phyloP scores from a whole-genome alignment of 345 rosid species.

The Passiflora organensis region DNA sequence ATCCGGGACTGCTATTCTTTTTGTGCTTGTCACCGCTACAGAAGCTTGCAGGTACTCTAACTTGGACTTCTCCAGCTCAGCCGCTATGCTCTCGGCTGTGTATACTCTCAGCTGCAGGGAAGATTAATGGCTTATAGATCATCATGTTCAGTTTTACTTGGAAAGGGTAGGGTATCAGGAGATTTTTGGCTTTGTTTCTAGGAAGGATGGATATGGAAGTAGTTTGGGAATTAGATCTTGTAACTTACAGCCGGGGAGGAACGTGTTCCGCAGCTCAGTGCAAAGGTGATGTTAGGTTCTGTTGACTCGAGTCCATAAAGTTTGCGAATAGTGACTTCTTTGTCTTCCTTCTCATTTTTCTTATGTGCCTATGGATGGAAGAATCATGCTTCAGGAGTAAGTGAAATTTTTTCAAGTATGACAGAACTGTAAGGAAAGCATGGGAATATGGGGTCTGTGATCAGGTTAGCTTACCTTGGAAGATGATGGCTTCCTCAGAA shows the following conservation, averaged over 20 bases:
- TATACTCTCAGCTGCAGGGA: conserved; percentile 80
- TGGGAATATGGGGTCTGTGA: neutral
- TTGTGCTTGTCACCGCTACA: conserved; percentile 53
- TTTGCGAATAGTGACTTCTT: conserved; percentile 53
- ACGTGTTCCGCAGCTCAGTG: conserved; percentile 82
- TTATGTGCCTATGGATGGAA: conserved; percentile 17
- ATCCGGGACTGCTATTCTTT: conserved; percentile 69
- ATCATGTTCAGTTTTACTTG: too few relatives aligned
- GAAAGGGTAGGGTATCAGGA: too few relatives aligned
- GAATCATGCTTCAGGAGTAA: too few relatives aligned
- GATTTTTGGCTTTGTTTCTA: too few relatives aligned
- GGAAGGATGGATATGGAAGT: too few relatives aligned
- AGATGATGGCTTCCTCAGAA: conserved; percentile 53
- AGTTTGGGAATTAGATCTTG: neutral
- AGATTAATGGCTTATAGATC: too few relatives aligned
- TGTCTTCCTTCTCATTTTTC: conserved; percentile 45
- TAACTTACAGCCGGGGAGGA: conserved; percentile 83
- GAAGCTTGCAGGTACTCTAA: conserved; percentile 89
- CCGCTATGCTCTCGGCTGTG: conserved; percentile 61
- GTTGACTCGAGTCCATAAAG: conserved; percentile 53
- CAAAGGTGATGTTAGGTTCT: conserved; percentile 75
- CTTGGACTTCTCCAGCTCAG: conserved; percentile 77
- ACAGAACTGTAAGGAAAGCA: neutral
- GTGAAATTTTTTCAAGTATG: neutral
- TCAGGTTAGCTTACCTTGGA: conserved; percentile 16